phyloP scores from a whole-genome alignment of 345 rosid species.

The Dipteronia sinensis region DNA sequence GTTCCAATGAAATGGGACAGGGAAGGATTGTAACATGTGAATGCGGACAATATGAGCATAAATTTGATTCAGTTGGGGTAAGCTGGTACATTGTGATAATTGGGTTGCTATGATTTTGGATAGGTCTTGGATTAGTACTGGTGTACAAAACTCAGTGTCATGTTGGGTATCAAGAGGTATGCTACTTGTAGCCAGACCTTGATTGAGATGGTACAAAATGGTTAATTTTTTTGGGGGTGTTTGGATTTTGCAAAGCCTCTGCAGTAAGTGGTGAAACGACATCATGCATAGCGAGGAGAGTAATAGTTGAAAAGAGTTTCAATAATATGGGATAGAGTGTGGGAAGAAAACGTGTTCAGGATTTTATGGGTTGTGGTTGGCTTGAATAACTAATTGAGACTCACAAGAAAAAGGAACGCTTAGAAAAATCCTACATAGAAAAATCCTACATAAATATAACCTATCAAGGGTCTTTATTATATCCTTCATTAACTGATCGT shows the following conservation, averaged over 20 bases:
- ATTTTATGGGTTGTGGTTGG: background rate
- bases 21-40: constrained; percentile 38
- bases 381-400: background rate
- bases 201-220: constrained; percentile 21
- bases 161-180: constrained; percentile 6
- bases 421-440: background rate
- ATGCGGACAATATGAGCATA: constrained; percentile 57
- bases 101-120: constrained; percentile 35
- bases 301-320: background rate
- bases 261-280: constrained; percentile 6
- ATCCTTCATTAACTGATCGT: background rate
- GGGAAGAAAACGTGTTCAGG: background rate
- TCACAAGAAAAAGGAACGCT: background rate
- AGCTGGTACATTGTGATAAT: constrained; percentile 46
- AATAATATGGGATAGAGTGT: background rate
- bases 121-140: constrained; percentile 29
- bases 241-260: background rate
- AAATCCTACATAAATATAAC: background rate
- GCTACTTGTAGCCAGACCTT: constrained; percentile 22
- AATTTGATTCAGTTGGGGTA: constrained; percentile 47
- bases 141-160: background rate
- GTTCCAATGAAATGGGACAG: constrained; percentile 63
- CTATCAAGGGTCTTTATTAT: background rate
- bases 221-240: constrained; percentile 4
- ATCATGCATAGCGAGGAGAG: constrained; percentile 6